Evolutionary conservation across 2,329 filamentous ascomycete species (phyloP).

Genomic region (Alternaria burnsii): DNA sequence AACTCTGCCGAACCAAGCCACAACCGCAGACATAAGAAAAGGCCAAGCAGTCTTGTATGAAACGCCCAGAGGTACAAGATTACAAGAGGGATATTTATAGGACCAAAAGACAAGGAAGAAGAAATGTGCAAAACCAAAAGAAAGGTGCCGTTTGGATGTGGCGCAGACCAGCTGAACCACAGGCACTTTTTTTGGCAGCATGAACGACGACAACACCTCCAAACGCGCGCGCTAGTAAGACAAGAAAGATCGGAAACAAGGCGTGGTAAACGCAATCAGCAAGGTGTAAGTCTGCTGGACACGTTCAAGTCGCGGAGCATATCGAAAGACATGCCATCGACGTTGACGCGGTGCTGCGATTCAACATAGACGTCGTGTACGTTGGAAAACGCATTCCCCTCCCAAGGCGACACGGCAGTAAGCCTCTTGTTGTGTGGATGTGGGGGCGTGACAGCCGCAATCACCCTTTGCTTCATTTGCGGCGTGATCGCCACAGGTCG

Average conservation of each 20-base stretch:
- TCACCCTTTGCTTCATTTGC: constrained; percentile 37
- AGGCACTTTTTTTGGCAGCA: constrained; percentile 6
- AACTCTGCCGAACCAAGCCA: constrained; percentile 2
- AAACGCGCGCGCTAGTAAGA: constrained; percentile 26
- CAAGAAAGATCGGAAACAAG: constrained; percentile 8
- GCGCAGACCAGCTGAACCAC: constrained; percentile 40
- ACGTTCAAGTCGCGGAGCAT: constrained; percentile 42
- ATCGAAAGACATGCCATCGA: constrained; percentile 50
- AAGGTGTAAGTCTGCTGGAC: constrained; percentile 37
- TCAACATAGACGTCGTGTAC: constrained; percentile 46
- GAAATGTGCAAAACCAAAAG: constrained; percentile 4
- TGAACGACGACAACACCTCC: constrained; percentile 1
- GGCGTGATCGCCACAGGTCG: constrained; percentile 32
- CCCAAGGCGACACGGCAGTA: constrained; percentile 46
- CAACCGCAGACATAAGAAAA: constrained; percentile 12
- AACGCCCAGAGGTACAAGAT: constrained; percentile 18
- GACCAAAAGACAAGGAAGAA: constrained; percentile 22
- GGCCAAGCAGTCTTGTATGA: not conserved
- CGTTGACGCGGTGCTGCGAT: constrained; percentile 42
- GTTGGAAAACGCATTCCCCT: constrained; percentile 37
- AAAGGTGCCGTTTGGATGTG: constrained; percentile 13
- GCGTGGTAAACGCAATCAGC: constrained; percentile 13
- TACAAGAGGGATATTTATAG: constrained; percentile 27
- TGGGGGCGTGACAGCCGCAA: constrained; percentile 44
- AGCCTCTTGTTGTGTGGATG: constrained; percentile 29